Evolutionary conservation across 176 grass and related monocot species (phyloP), one percentile per base, ranked within the genome.

Genomic region (Guadua angustifolia): DNA sequence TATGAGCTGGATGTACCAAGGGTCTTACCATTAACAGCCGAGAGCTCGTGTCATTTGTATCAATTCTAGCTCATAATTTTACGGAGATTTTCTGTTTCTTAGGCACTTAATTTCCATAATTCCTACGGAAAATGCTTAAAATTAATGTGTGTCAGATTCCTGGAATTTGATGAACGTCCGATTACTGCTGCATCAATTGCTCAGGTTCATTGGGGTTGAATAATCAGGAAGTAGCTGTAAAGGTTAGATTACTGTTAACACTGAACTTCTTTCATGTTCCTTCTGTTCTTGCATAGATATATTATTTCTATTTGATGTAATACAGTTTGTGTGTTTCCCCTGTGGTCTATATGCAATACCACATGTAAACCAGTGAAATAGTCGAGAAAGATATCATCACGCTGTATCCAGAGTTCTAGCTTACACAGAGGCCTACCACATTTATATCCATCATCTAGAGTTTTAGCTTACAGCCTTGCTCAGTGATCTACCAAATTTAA

Each of bases 121-220:
- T 49, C 66, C 22, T 76, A 63, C 15, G 58, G 36, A 35, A 56
- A 55, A 44, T 86, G 43, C 38, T 57, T 81, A 81, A 85, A 49
- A 0, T 9, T 81, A 76, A 85, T 85, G 88, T 89, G 88, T 89
- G 69, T 79, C 76, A 98, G 92, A 90, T 98, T 98, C 83, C 52
- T 94, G 82, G 92, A 84, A 73, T 93, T 98, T 88, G 92, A 98
- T 89, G 91, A 98, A 85, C 84, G 88, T 81, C 92, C 92, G 36
- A 91, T 95, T 88, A 92, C 95, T 91, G 95, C 92, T 88, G 92
- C 95, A 90, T 98, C 95, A 91, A 93, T 98, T 93, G 92, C 95
- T 90, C 95, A 98, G 84, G 95, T 98, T 57, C 95, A 98, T 84
- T 79, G 74, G 80, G 90, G 40, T 84, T 98, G 88, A 89, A 85